phyloP scores from a whole-genome alignment of 306 rosid species.

The Cyclanthera cordifolia region DNA sequence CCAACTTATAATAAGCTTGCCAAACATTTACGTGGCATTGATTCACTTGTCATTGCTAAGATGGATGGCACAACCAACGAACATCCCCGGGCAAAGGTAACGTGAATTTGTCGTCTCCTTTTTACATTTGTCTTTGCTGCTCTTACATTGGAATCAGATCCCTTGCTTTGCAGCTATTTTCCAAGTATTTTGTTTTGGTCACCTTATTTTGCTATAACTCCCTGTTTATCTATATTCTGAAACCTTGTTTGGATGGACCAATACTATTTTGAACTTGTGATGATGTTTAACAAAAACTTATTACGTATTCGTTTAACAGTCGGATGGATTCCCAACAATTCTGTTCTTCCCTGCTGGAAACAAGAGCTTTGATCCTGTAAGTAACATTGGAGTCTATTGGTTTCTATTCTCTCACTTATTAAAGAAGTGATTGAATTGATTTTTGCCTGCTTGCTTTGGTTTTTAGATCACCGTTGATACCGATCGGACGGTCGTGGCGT shows the following conservation, averaged over 20 bases:
- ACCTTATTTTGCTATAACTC: neutral
- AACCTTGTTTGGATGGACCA: neutral
- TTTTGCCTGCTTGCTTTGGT: slow-evolving; percentile 18
- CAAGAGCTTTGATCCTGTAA: slow-evolving; percentile 57
- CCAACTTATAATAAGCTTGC: slow-evolving; percentile 91
- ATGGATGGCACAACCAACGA: slow-evolving; percentile 98
- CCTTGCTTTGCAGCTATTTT: neutral
- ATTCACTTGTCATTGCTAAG: slow-evolving; percentile 85
- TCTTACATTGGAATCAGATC: neutral
- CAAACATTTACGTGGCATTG: slow-evolving; percentile 60
- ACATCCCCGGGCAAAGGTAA: slow-evolving; percentile 96
- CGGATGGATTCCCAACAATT: slow-evolving; percentile 53
- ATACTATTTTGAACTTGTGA: neutral
- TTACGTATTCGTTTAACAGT: slow-evolving; percentile 16
- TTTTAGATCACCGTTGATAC: slow-evolving; percentile 66
- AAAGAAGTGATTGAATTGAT: neutral
- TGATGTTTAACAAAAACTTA: neutral
- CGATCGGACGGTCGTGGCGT: slow-evolving; percentile 92
- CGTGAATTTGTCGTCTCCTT: slow-evolving; percentile 5
- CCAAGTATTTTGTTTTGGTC: neutral
- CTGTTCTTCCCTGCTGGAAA: slow-evolving; percentile 61
- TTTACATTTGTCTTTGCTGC: neutral
- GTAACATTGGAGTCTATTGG: slow-evolving; percentile 10
- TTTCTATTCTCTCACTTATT: neutral
- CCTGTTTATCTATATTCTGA: neutral